These are phyloP conservation scores for Neurospora crassa DNA, from an alignment of 2,329 filamentous ascomycete species.

Conservation along the genomic window DNA sequence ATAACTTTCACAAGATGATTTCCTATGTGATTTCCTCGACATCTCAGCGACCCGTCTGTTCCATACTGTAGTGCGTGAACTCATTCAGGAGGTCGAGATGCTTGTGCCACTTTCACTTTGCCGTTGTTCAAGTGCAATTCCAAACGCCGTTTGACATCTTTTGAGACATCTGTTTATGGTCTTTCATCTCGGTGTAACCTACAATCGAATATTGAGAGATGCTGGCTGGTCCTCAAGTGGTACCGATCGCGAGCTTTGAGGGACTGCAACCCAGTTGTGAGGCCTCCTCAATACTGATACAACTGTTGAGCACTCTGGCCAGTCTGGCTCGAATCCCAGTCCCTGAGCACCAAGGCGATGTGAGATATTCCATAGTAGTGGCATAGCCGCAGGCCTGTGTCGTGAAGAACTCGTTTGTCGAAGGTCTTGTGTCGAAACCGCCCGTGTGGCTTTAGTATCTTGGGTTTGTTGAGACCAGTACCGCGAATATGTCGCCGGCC, in stretches of 20 bases:
- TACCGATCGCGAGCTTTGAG: neutral
- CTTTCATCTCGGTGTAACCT: neutral
- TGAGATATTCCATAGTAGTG: neutral
- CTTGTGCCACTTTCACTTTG: neutral
- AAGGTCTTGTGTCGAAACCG: neutral
- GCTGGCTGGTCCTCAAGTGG: neutral
- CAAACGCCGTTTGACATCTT: neutral
- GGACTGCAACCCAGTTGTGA: neutral
- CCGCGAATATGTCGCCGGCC: neutral
- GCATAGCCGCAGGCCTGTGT: neutral
- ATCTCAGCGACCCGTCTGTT: neutral
- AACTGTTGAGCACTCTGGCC: neutral
- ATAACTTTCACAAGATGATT: neutral
- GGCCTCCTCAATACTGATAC: neutral
- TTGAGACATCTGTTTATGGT: neutral
- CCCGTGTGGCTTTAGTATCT: neutral
- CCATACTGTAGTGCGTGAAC: neutral
- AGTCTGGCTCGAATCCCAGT: neutral
- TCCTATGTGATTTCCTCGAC: neutral
- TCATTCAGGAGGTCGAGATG: neutral
- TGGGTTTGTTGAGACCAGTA: neutral
- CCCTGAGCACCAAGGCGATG: neutral
- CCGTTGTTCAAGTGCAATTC: neutral
- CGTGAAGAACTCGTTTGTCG: neutral
- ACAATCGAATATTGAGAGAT: neutral